Evolutionary conservation across 176 grass and related monocot genomes (phyloP).

Genomic region (Carex cristatella): DNA sequence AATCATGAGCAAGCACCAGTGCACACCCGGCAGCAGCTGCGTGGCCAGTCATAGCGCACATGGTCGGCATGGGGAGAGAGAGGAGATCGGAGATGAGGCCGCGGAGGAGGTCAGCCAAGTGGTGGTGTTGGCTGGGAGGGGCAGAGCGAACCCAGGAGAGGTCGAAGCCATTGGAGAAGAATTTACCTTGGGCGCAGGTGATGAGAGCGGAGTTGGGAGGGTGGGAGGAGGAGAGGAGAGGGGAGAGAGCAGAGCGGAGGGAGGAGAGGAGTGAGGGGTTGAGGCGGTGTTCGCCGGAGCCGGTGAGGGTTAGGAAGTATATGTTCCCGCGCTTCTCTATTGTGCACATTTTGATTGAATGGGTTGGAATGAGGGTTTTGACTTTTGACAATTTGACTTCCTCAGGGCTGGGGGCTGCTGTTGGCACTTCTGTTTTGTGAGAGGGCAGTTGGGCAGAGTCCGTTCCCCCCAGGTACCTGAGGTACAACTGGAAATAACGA

Average conservation of each 20-base stretch:
- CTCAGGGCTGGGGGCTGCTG: background rate
- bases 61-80: slow-evolving; percentile 59
- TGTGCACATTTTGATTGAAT: slow-evolving; percentile 30
- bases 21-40: slow-evolving; percentile 43
- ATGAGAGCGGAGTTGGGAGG: slow-evolving; percentile 35
- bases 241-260: slow-evolving; percentile 39
- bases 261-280: slow-evolving; percentile 28
- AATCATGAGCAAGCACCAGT: slow-evolving; percentile 59
- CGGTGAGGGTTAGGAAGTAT: slow-evolving; percentile 57
- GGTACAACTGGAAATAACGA: too few species aligned
- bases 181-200: slow-evolving; percentile 55
- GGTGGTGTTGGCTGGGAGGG: background rate
- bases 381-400: background rate
- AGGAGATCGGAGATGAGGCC: slow-evolving; percentile 50
- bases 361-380: background rate
- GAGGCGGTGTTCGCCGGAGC: slow-evolving; percentile 56
- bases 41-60: slow-evolving; percentile 56
- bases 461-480: too few species aligned
- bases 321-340: slow-evolving; percentile 47
- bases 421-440: too few species aligned
- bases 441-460: too few species aligned
- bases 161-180: slow-evolving; percentile 83
- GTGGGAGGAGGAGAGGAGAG: slow-evolving; percentile 26
- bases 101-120: slow-evolving; percentile 21
- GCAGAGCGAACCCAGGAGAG: slow-evolving; percentile 40